Conservation (phyloP, 202 grass and related monocot genomes). For the Brachypodium distachyon region DNA sequence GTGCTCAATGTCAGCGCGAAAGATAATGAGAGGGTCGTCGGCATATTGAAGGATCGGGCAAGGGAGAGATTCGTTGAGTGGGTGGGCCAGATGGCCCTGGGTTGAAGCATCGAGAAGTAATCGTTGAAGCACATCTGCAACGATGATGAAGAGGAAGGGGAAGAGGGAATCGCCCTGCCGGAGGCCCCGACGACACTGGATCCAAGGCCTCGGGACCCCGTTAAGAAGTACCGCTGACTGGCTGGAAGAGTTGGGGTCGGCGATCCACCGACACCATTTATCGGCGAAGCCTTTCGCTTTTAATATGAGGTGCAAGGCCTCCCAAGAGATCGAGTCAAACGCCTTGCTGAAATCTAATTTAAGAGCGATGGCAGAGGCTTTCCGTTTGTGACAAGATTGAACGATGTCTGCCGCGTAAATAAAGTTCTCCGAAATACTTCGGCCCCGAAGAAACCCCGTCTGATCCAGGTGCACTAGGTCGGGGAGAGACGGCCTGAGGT, state of each 20-base stretch:
- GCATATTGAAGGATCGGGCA: too few species aligned
- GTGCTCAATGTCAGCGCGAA: too few species aligned
- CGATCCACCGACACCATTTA: not conserved
- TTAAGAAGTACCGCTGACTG: too few species aligned
- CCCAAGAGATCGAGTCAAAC: not conserved
- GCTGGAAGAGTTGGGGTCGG: not conserved
- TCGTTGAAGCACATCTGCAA: too few species aligned
- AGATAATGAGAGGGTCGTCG: too few species aligned
- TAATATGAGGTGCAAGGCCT: not conserved
- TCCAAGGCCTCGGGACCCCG: too few species aligned
- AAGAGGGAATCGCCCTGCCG: too few species aligned
- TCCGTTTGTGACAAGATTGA: not conserved
- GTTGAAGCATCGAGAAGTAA: too few species aligned
- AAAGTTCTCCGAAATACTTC: not conserved
- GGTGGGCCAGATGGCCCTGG: too few species aligned
- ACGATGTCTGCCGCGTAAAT: not conserved
- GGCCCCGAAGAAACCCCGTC: not conserved
- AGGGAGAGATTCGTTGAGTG: too few species aligned
- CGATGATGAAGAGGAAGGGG: too few species aligned
- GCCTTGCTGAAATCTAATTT: not conserved
- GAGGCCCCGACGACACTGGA: too few species aligned
- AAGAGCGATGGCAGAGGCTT: not conserved
- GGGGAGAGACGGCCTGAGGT: not conserved
- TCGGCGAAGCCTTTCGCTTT: not conserved
- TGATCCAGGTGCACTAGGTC: not conserved